A percentile compares a stretch with the other conserved stretches of the same genome.
Evolutionary conservation across 306 rosid genomes (phyloP).

Genomic region (Medicago arabica): DNA sequence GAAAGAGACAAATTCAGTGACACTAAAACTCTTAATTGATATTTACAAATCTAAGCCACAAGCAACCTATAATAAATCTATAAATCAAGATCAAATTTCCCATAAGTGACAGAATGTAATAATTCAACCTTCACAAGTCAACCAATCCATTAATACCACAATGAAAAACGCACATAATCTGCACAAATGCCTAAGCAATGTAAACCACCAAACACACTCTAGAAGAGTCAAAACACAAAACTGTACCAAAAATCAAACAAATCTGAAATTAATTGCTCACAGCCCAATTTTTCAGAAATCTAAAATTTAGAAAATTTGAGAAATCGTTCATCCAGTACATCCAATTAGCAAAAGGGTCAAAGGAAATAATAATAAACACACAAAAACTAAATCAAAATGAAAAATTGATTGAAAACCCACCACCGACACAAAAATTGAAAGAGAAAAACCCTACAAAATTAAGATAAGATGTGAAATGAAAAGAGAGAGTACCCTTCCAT

Average conservation of each 20-base stretch:
- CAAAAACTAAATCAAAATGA: conserved; percentile 14
- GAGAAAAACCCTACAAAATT: conserved; percentile 31
- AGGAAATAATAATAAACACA: neutral
- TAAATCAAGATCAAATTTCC: conserved; percentile 37
- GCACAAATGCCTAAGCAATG: conserved; percentile 22
- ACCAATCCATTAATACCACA: neutral
- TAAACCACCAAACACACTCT: conserved; percentile 1
- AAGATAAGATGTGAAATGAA: neutral
- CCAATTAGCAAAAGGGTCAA: neutral
- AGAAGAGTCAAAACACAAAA: conserved; percentile 34
- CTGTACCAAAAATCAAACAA: conserved; percentile 20
- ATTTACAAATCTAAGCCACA: conserved; percentile 18
- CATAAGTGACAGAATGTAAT: conserved; percentile 29
- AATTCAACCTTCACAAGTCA: conserved; percentile 24
- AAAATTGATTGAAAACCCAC: conserved; percentile 10
- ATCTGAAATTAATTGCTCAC: too few species aligned
- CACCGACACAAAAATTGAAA: conserved; percentile 39
- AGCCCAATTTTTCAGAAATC: conserved; percentile 7
- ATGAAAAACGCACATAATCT: conserved; percentile 25
- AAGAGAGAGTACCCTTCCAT: conserved; percentile 63
- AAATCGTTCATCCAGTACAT: neutral
- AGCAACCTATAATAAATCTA: conserved; percentile 22
- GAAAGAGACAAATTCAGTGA: conserved; percentile 33
- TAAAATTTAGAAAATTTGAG: neutral
- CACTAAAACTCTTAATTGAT: neutral